phyloP scores from a whole-genome alignment of 2,329 filamentous ascomycete species.

The Alternaria panax region DNA sequence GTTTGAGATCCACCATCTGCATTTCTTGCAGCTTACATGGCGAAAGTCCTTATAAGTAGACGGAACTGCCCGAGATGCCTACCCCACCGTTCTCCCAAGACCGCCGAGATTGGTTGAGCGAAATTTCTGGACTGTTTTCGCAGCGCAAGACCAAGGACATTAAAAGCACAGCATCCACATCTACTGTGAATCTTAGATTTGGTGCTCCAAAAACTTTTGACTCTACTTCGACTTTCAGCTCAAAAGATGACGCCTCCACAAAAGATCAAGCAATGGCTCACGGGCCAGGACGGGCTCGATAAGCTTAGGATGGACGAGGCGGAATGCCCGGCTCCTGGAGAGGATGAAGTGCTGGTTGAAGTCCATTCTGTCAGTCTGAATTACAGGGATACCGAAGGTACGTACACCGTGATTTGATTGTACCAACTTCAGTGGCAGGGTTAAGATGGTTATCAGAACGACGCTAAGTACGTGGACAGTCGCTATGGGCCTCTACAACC shows the following conservation, averaged over 20 bases:
- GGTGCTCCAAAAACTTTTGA: conserved; percentile 17
- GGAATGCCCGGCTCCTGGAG: conserved; percentile 44
- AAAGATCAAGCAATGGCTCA: conserved; percentile 53
- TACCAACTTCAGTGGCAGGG: neutral
- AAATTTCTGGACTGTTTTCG: conserved; percentile 38
- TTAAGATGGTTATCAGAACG: neutral
- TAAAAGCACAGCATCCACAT: conserved; percentile 17
- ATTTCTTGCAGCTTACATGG: conserved; percentile 10
- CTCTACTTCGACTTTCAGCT: conserved; percentile 16
- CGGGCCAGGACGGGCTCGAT: conserved; percentile 53
- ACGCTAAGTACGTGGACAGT: conserved; percentile 55
- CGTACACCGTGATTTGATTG: neutral
- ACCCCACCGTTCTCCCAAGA: conserved; percentile 48
- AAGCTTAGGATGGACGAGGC: conserved; percentile 48
- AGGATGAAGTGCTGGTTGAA: conserved; percentile 60
- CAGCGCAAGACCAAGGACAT: conserved; percentile 26
- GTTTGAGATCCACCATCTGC: conserved; percentile 9
- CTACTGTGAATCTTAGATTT: conserved; percentile 4
- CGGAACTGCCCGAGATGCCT: conserved; percentile 33
- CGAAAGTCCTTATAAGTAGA: conserved; percentile 4
- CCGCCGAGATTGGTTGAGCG: conserved; percentile 46
- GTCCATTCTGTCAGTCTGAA: conserved; percentile 62
- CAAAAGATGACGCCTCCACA: conserved; percentile 34
- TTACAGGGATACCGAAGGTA: conserved; percentile 60
- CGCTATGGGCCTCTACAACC: conserved; percentile 70